Base-by-base conservation (phyloP, 441 rosid genomes). In the Pelargonium cotyledonis region DNA sequence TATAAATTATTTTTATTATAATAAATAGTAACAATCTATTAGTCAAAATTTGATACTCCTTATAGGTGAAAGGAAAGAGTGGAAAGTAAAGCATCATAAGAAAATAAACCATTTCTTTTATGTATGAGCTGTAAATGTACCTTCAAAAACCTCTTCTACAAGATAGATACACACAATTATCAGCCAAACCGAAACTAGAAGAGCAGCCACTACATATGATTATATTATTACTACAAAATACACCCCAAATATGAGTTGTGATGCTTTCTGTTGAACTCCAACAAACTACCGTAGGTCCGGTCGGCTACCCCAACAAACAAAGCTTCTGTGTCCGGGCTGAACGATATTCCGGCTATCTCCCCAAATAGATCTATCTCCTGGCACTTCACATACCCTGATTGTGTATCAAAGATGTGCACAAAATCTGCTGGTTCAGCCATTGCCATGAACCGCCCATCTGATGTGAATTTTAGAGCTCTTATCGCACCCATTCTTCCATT, bases 361-460 rank as follows among this genome's bases (percentile, higher is more conserved):
- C 91, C 95, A 26, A 88, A 88, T 53, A 88, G 31, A 76, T 88
- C 91, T 2, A 88, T 88, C 82, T 88, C 89, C 75, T 88, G 91
- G 70, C 85, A 79, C 29, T 66, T 73, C 38, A 19, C 66, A 4
- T 82, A 88, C 46, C 74, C 89, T 0, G 86, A 84, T 26, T 78
- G 75, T 0, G 86, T 76, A 68, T 86, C 86, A 9, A 85, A 82
- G 63, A 88, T 41, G 55, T 86, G 95, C 4, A 86, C 86, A 41
- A 88, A 88, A 69, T 88, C 95, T 0, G 89, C 91, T 8, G 95
- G 86, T 75, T 88, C 91, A 8, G 89, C 89, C 86, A 88, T 88
- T 14, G 84, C 95, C 72, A 88, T 70, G 77, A 86, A 88, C 73
- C 80, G 73, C 31, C 95, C 95, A 11, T 86, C 86, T 0, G 79